A percentile compares a stretch with the other conserved stretches of the same genome.
Evolutionary conservation across 345 rosid genomes (phyloP).

Genomic region (Sisymbrium irio): DNA sequence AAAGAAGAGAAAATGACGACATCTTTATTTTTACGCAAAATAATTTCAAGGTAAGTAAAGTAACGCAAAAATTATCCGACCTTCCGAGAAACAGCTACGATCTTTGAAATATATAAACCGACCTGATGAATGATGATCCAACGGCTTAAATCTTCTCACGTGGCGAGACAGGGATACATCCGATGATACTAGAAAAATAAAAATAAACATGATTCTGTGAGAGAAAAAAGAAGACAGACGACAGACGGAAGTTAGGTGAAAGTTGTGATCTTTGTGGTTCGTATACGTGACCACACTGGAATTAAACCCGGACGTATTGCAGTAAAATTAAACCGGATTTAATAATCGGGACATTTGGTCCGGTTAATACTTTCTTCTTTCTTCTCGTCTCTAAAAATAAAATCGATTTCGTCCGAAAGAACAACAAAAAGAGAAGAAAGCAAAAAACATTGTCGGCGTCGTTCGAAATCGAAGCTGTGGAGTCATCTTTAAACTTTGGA

Average conservation of each 20-base stretch:
- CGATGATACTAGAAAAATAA: neutral
- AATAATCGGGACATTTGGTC: slow-evolving; percentile 62
- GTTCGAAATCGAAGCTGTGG: slow-evolving; percentile 32
- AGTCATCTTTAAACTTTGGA: slow-evolving; percentile 32
- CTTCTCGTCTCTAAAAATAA: neutral
- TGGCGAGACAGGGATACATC: neutral
- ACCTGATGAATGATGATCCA: neutral
- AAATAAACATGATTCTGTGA: neutral
- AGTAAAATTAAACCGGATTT: slow-evolving; percentile 47
- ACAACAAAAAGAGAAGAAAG: neutral
- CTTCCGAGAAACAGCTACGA: neutral
- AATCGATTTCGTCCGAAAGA: slow-evolving; percentile 14
- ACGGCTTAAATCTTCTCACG: neutral
- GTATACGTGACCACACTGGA: slow-evolving; percentile 40
- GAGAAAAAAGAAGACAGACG: neutral
- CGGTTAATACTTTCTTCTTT: slow-evolving; percentile 34
- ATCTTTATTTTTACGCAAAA: neutral
- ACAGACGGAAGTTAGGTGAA: neutral
- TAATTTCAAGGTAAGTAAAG: neutral
- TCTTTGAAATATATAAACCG: neutral
- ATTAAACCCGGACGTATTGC: slow-evolving; percentile 70
- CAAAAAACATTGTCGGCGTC: slow-evolving; percentile 23
- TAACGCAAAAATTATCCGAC: neutral
- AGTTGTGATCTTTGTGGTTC: neutral
- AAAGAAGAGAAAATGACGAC: neutral